Conservation (phyloP, 2,329 filamentous ascomycete genomes). For the Penicillium sp. region DNA sequence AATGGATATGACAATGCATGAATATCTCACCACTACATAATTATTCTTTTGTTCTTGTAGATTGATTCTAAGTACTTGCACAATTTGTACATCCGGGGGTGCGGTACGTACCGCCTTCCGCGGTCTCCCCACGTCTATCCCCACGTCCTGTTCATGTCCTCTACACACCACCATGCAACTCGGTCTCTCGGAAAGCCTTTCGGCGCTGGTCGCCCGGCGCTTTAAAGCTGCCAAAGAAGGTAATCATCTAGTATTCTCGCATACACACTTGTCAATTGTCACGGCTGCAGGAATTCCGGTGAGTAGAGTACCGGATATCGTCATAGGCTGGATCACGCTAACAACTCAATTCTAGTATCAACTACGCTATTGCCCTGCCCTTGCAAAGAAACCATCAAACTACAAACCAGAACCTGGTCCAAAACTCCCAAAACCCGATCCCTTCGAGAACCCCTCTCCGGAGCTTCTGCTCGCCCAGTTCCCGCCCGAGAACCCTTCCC, state of each 20-base stretch:
- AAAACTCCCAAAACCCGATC: constrained; percentile 38
- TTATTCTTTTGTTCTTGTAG: neutral
- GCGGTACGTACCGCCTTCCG: neutral
- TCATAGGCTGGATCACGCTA: neutral
- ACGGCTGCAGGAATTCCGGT: constrained; percentile 36
- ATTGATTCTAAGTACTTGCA: too few relatives aligned
- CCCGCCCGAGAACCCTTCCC: constrained; percentile 34
- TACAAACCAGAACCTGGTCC: constrained; percentile 21
- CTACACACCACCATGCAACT: constrained; percentile 32
- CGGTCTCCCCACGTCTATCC: constrained; percentile 2
- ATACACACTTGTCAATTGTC: constrained; percentile 40
- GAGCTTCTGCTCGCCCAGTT: constrained; percentile 45
- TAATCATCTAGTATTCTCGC: constrained; percentile 40
- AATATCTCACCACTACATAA: neutral
- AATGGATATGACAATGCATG: neutral
- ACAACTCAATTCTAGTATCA: constrained; percentile 38
- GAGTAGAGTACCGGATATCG: constrained; percentile 5
- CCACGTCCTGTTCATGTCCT: neutral
- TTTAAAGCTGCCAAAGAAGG: constrained; percentile 39
- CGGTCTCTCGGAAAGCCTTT: constrained; percentile 36
- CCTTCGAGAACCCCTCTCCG: constrained; percentile 44
- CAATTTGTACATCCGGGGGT: too few relatives aligned
- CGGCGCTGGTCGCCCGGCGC: constrained; percentile 36
- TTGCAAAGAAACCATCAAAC: constrained; percentile 45
- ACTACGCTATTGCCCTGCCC: constrained; percentile 50